Conservation (phyloP, 345 rosid species). For the Eucalyptus sideroxylon region DNA sequence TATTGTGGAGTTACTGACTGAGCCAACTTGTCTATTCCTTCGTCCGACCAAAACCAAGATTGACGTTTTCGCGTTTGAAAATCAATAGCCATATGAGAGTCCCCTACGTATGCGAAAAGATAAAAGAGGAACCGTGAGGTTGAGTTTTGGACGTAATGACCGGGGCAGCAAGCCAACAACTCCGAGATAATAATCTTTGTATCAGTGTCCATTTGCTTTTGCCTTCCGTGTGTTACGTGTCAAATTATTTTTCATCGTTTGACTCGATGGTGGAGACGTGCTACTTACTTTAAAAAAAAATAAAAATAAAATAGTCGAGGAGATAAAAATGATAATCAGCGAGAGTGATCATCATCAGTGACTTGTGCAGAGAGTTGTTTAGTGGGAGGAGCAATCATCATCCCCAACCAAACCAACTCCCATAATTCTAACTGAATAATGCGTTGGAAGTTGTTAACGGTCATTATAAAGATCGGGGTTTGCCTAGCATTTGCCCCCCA, state of each 20-base stretch:
- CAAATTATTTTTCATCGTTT: background rate
- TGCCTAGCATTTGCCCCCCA: background rate
- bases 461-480: background rate
- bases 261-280: background rate
- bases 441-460: background rate
- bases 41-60: background rate
- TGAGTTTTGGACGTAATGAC: background rate
- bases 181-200: background rate
- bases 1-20: background rate
- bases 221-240: background rate
- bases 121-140: background rate
- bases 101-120: background rate
- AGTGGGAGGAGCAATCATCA: background rate
- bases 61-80: background rate
- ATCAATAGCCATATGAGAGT: background rate
- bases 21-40: background rate
- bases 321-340: background rate
- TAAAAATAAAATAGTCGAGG: background rate
- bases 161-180: background rate
- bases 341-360: background rate
- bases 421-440: background rate
- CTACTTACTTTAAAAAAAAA: background rate
- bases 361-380: background rate
- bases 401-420: background rate
- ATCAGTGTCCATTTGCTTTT: background rate